Conservation (phyloP, 1,284 basidiomycete species). For the Trichosporon inkin region DNA sequence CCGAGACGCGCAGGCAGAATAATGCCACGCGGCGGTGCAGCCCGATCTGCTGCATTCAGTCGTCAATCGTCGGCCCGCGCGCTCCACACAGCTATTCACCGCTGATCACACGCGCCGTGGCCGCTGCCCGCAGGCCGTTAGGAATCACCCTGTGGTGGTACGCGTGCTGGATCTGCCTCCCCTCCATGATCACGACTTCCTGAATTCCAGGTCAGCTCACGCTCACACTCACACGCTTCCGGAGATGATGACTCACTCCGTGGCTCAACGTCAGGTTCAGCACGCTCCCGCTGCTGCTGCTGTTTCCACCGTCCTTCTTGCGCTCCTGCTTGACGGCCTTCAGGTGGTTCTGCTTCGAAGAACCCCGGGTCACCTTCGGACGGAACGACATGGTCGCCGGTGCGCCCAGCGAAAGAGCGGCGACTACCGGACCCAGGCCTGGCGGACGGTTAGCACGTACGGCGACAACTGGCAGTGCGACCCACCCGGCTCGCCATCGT, state of each 20-base stretch:
- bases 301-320: not conserved
- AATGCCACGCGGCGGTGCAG: no score
- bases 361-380: slow-evolving; percentile 19
- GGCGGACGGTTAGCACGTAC: not conserved
- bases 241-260: slow-evolving; percentile 11
- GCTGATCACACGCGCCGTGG: slow-evolving; percentile 35
- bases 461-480: not conserved
- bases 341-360: slow-evolving; percentile 8
- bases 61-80: not conserved
- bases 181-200: slow-evolving; percentile 45
- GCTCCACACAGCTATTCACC: not conserved
- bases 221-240: not conserved
- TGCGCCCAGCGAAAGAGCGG: slow-evolving; percentile 38
- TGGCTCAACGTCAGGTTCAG: slow-evolving; percentile 16
- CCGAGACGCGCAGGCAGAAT: not conserved
- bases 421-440: slow-evolving; percentile 44
- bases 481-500: slow-evolving; percentile 44
- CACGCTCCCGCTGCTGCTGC: slow-evolving; percentile 1
- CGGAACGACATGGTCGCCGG: slow-evolving; percentile 41
- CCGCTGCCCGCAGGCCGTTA: slow-evolving; percentile 36
- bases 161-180: slow-evolving; percentile 32
- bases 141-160: slow-evolving; percentile 42
- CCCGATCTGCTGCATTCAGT: not conserved
- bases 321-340: not conserved
- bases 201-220: slow-evolving; percentile 14